Base-by-base conservation (phyloP, 768 basidiomycete genomes). In the Holtermannia corniformis region DNA sequence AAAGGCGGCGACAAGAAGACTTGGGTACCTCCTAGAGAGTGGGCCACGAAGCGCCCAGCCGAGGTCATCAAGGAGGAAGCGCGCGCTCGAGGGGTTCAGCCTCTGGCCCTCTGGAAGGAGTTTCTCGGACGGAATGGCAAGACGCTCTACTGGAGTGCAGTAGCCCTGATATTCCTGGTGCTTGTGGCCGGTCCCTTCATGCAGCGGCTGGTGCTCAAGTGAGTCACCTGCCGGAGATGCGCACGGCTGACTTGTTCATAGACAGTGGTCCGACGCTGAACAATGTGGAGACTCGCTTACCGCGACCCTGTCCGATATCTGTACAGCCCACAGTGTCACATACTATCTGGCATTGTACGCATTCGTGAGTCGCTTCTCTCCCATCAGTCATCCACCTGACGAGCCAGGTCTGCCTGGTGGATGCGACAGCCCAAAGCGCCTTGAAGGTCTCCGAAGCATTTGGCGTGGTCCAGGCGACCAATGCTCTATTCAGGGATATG, bases 281-380 rank as follows among this genome's bases (percentile, higher is more conserved):
- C 52, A 19, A 23, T 45, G 4, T 49, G 10, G 32, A 37, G 32
- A 16, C 32, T n/a, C n/a, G n/a, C n/a, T n/a, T n/a, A n/a, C n/a
- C n/a, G n/a, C n/a, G n/a, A n/a, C n/a, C n/a, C n/a, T n/a, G n/a
- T n/a, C n/a, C n/a, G n/a, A n/a, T n/a, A n/a, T n/a, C n/a, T n/a
- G n/a, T n/a, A n/a, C n/a, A n/a, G n/a, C n/a, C 10, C 46, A 49
- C 28, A 32, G 40, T 5, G 25, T 54, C 14, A 16, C 56, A 3
- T 62, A 58, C 42, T 65, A 62, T 61, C 59, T 65, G 1, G 23
- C 28, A 3, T 28, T 63, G 1, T 63, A 66, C 42, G 40, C 62
- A 4, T 41, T 13, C 0, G 64, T 66, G 47, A 56, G 64, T 54
- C 1, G 4, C 12, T 22, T n/a, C 21, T 5, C 13, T 46, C 5